phyloP scores from a whole-genome alignment of 2,329 filamentous ascomycete genomes.

The Aspergillus ibericus region DNA sequence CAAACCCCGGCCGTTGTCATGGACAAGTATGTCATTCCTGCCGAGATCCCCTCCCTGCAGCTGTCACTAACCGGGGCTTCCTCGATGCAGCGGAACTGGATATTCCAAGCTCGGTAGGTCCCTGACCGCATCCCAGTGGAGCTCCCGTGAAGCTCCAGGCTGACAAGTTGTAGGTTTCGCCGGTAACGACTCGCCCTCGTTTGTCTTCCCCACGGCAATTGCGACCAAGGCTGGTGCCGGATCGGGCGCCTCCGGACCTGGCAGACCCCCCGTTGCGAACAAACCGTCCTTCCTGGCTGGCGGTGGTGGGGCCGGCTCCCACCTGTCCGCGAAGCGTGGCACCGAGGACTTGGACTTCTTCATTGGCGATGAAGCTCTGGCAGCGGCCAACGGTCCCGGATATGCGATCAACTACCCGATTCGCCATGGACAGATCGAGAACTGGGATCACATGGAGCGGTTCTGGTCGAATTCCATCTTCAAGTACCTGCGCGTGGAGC shows the following conservation, averaged over 20 bases:
- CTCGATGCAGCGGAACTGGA: slow-evolving; percentile 79
- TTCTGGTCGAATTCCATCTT: slow-evolving; percentile 99
- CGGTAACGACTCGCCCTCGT: slow-evolving; percentile 97
- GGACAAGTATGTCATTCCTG: slow-evolving; percentile 83
- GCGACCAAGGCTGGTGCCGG: slow-evolving; percentile 79
- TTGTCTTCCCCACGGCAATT: slow-evolving; percentile 98
- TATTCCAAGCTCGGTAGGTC: slow-evolving; percentile 94
- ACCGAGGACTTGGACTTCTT: slow-evolving; percentile 99
- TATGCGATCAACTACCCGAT: slow-evolving; percentile 98
- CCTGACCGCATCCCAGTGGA: slow-evolving; percentile 5
- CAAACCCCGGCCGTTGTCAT: slow-evolving; percentile 99
- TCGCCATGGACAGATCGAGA: slow-evolving; percentile 96
- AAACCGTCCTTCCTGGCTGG: slow-evolving; percentile 95
- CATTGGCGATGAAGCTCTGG: slow-evolving; percentile 93
- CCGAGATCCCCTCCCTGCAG: slow-evolving; percentile 35
- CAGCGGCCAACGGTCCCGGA: slow-evolving; percentile 79
- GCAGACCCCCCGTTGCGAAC: slow-evolving; percentile 84
- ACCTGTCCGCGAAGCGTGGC: slow-evolving; percentile 87
- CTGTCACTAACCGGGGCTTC: slow-evolving; percentile 38
- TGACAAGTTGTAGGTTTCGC: slow-evolving; percentile 73
- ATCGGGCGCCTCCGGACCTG: slow-evolving; percentile 75
- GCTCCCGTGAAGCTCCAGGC: slow-evolving; percentile 22
- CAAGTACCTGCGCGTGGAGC: slow-evolving; percentile 97
- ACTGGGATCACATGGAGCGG: slow-evolving; percentile 99
- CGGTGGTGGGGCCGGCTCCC: slow-evolving; percentile 76